Evolutionary conservation across 768 basidiomycete species (phyloP).

Genomic region (Clitopilus passeckerianus): DNA sequence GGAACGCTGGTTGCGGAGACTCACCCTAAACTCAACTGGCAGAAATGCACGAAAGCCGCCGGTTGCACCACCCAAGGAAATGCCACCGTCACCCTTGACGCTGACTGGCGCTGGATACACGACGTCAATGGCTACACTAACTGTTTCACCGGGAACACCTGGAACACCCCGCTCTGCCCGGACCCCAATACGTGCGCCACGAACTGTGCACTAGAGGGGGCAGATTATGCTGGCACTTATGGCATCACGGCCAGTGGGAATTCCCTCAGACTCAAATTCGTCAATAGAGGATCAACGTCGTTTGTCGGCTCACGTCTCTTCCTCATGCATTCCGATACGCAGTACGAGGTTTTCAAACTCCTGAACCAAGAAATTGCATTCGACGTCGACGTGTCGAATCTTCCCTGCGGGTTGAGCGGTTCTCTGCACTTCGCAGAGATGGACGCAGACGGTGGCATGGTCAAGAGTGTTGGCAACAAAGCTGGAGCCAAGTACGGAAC

Average conservation of each 20-base stretch:
- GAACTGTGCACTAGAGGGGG: constrained; percentile 39
- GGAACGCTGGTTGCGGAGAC: constrained; percentile 45
- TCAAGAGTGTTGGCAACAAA: constrained; percentile 45
- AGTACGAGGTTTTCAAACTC: constrained; percentile 41
- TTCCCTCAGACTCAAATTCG: constrained; percentile 43
- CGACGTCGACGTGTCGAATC: constrained; percentile 54
- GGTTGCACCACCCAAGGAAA: constrained; percentile 32
- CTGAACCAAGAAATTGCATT: constrained; percentile 58
- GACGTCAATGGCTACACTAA: constrained; percentile 27
- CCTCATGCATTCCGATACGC: constrained; percentile 40
- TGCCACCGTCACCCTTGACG: constrained; percentile 39
- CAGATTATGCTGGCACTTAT: constrained; percentile 44
- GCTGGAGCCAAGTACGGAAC: constrained; percentile 43
- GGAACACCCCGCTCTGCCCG: constrained; percentile 48
- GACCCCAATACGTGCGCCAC: constrained; percentile 40
- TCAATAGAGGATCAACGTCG: constrained; percentile 27
- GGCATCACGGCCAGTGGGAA: constrained; percentile 44
- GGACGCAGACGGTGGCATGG: constrained; percentile 50
- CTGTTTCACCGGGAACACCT: constrained; percentile 54
- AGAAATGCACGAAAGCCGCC: constrained; percentile 39
- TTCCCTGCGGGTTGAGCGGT: constrained; percentile 56
- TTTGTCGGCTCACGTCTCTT: constrained; percentile 42
- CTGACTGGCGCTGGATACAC: constrained; percentile 56
- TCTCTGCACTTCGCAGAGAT: constrained; percentile 56
- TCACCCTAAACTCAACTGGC: constrained; percentile 40